Percentiles rank a stretch among this genome's conserved stretches.
phyloP scores from a whole-genome alignment of 2,329 filamentous ascomycete species.

The Emmonsia crescens region DNA sequence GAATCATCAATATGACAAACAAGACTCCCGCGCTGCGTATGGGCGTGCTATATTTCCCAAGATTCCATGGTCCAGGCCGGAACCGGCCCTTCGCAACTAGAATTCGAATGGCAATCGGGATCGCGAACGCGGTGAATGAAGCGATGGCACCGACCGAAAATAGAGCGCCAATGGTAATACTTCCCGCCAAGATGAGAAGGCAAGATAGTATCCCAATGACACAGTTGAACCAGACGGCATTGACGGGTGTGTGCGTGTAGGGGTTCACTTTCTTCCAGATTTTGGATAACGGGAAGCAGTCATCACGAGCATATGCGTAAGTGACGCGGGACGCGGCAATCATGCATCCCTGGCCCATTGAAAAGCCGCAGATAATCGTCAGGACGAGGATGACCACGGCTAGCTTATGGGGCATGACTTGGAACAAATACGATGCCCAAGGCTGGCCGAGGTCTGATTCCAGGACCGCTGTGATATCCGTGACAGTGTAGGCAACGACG shows the following conservation, averaged over 20 bases:
- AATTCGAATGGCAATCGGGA: slow-evolving; percentile 35
- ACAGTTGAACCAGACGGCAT: slow-evolving; percentile 58
- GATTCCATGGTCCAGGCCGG: slow-evolving; percentile 56
- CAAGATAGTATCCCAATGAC: slow-evolving; percentile 49
- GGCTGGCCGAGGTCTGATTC: slow-evolving; percentile 56
- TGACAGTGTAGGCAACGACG: slow-evolving; percentile 61
- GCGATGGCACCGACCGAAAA: slow-evolving; percentile 61
- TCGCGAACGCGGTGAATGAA: slow-evolving; percentile 46
- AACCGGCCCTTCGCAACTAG: slow-evolving; percentile 49
- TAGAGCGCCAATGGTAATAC: slow-evolving; percentile 53
- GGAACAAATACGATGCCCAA: slow-evolving; percentile 58
- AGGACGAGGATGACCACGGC: slow-evolving; percentile 53
- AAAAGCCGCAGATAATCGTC: slow-evolving; percentile 59
- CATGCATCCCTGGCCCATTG: slow-evolving; percentile 65
- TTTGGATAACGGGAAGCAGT: slow-evolving; percentile 52
- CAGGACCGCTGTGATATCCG: slow-evolving; percentile 50
- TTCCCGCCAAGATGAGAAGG: slow-evolving; percentile 55
- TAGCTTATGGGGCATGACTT: slow-evolving; percentile 50
- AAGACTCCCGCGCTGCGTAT: slow-evolving; percentile 46
- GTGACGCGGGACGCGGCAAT: slow-evolving; percentile 56
- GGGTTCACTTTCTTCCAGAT: slow-evolving; percentile 51
- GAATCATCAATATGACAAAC: slow-evolving; percentile 57
- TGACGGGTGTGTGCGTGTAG: slow-evolving; percentile 55
- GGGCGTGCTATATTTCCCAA: slow-evolving; percentile 48
- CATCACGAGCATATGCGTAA: slow-evolving; percentile 63